Conservation (phyloP, 495 filamentous ascomycete genomes). For the Neurospora hispaniola region DNA sequence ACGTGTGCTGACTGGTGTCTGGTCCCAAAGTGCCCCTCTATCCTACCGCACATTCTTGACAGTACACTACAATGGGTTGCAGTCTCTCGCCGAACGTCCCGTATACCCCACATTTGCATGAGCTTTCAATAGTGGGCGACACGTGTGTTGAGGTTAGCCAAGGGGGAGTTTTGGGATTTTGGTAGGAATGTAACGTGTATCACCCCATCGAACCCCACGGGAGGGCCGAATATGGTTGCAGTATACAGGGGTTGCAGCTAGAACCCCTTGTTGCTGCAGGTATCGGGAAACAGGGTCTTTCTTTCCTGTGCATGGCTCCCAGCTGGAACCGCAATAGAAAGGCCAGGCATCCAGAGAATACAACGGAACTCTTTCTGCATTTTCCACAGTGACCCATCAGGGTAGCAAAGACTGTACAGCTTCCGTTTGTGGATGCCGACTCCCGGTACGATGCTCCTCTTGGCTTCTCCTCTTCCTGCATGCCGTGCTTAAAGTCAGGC, state of each 20-base stretch:
- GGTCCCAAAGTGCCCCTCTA: too few relatives aligned
- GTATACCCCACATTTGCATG: background rate
- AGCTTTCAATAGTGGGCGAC: background rate
- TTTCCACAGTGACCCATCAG: too few relatives aligned
- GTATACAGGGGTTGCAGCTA: background rate
- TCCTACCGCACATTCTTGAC: too few relatives aligned
- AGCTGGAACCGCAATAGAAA: background rate
- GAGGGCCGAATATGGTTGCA: background rate
- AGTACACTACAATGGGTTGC: too few relatives aligned
- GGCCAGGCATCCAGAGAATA: background rate
- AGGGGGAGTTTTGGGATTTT: too few relatives aligned
- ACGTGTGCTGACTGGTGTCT: too few relatives aligned
- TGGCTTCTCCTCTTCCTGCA: background rate
- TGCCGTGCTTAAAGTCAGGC: background rate
- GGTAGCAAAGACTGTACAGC: background rate
- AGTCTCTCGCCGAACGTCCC: too few relatives aligned
- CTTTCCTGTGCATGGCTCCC: background rate
- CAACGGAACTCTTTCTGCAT: background rate
- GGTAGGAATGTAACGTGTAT: background rate
- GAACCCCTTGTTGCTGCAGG: background rate
- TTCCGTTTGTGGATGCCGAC: background rate
- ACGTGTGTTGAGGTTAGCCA: background rate
- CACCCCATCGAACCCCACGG: background rate
- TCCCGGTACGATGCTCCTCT: background rate
- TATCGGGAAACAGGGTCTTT: background rate